phyloP scores from a whole-genome alignment of 2,329 filamentous ascomycete genomes.

The Pseudopyrenochaeta lycopersici region DNA sequence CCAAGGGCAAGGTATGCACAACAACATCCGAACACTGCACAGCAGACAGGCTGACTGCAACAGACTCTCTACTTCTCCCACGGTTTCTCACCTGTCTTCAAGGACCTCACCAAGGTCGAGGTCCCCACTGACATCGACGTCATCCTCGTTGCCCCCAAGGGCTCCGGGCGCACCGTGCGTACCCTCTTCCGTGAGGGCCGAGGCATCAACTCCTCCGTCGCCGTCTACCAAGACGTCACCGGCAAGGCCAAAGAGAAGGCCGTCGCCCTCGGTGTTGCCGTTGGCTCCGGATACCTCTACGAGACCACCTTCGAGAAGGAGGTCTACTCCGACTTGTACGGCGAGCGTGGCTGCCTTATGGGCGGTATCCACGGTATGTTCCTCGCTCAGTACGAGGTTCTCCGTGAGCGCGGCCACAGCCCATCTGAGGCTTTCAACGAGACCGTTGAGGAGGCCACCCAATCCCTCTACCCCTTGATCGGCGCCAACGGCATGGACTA shows the following conservation, averaged over 20 bases:
- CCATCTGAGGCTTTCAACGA: constrained; percentile 99
- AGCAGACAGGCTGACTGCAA: constrained; percentile 12
- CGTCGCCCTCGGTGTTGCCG: constrained; percentile 92
- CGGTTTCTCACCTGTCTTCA: constrained; percentile 99
- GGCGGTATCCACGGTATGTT: constrained; percentile 99
- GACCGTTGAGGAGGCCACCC: constrained; percentile 99
- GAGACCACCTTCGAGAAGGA: constrained; percentile 99
- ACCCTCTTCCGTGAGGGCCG: constrained; percentile 99
- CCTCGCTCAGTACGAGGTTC: constrained; percentile 99
- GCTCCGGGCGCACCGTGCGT: constrained; percentile 97
- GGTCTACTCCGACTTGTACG: constrained; percentile 99
- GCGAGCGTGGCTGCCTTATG: constrained; percentile 99
- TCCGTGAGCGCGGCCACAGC: constrained; percentile 97
- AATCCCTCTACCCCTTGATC: constrained; percentile 97
- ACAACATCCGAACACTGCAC: constrained; percentile 26
- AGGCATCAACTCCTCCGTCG: constrained; percentile 99
- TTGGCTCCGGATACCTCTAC: constrained; percentile 98
- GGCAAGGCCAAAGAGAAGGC: constrained; percentile 99
- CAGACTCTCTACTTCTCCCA: constrained; percentile 99
- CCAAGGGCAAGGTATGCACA: constrained; percentile 87
- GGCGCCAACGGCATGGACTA: constrained; percentile 99
- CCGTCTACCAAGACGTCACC: constrained; percentile 97
- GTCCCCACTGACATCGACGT: constrained; percentile 96
- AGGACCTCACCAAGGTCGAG: constrained; percentile 98
- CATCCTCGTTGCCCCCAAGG: constrained; percentile 99